These are phyloP conservation scores for Mucor piriformis DNA, from an alignment of 371 early-diverging fungal genomes.

Conservation along the genomic window DNA sequence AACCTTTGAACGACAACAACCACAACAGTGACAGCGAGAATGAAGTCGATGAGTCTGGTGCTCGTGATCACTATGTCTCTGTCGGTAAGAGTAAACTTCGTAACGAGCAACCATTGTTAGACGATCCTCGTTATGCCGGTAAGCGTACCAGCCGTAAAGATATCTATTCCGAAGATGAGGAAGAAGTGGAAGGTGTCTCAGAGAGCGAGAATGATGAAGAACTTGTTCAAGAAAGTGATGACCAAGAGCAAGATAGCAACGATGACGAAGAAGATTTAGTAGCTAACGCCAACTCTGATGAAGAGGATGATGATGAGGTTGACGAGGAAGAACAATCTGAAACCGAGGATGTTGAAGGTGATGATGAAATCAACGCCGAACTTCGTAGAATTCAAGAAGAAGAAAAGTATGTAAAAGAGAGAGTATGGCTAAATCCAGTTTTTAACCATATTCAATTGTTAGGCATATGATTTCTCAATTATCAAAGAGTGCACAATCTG, in stretches of 20 bases:
- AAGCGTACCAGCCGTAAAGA: conserved; percentile 67
- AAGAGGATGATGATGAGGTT: conserved; percentile 14
- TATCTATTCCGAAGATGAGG: conserved; percentile 54
- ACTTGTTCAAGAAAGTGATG: conserved; percentile 9
- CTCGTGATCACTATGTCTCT: conserved; percentile 70
- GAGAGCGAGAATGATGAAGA: conserved; percentile 34
- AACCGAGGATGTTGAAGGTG: conserved; percentile 13
- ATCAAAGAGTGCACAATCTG: conserved; percentile 72
- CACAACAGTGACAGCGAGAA: conserved; percentile 54
- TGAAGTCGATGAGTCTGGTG: conserved; percentile 44
- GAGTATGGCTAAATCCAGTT: conserved; percentile 11
- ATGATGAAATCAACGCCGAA: conserved; percentile 60
- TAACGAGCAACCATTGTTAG: conserved; percentile 59
- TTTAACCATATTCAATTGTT: not conserved
- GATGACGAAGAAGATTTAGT: conserved; percentile 48
- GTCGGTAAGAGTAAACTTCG: conserved; percentile 77
- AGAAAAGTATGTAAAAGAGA: conserved; percentile 67
- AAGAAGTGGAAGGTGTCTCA: conserved; percentile 27
- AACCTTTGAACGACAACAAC: conserved; percentile 53
- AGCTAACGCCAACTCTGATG: conserved; percentile 11
- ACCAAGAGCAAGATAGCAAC: conserved; percentile 21
- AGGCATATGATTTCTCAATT: conserved; percentile 67
- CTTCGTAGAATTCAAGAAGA: conserved; percentile 78
- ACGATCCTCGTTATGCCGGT: conserved; percentile 81
- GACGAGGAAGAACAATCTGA: conserved; percentile 17